Evolutionary conservation across 352 stramenopile species (phyloP).

Genomic region (Phytophthora niederhauseri): DNA sequence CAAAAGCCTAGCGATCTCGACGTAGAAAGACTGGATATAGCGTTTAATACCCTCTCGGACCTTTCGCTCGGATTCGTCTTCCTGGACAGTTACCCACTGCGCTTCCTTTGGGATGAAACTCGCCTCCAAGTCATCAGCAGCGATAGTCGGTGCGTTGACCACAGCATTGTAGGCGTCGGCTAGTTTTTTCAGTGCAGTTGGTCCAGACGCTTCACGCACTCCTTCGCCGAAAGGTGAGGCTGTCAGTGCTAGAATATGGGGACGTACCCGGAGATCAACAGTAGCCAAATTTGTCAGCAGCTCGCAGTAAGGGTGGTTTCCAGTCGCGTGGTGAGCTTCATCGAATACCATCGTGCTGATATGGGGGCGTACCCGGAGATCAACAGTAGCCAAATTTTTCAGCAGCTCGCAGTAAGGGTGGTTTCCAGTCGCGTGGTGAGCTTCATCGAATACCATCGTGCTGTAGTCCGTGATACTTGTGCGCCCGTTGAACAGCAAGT

Average conservation of each 20-base stretch:
- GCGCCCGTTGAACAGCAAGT: constrained; percentile 47
- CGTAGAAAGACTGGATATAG: constrained; percentile 55
- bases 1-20: constrained; percentile 30
- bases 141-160: constrained; percentile 70
- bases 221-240: constrained; percentile 77
- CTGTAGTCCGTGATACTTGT: constrained; percentile 63
- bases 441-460: constrained; percentile 83
- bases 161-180: constrained; percentile 51
- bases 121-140: constrained; percentile 44
- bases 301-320: constrained; percentile 64
- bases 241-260: constrained; percentile 68
- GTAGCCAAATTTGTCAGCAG: constrained; percentile 50
- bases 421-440: constrained; percentile 69
- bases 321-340: constrained; percentile 77
- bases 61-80: constrained; percentile 38
- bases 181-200: constrained; percentile 46
- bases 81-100: constrained; percentile 59
- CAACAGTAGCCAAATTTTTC: constrained; percentile 40
- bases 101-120: constrained; percentile 65
- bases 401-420: constrained; percentile 71
- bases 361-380: constrained; percentile 39
- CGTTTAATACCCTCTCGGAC: constrained; percentile 49
- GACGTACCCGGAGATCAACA: constrained; percentile 32
- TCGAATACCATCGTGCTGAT: constrained; percentile 82
- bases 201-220: constrained; percentile 41